Percentiles rank a stretch among this genome's conserved stretches.
Conservation (phyloP, 495 filamentous ascomycete genomes). For the Extremus antarcticus region DNA sequence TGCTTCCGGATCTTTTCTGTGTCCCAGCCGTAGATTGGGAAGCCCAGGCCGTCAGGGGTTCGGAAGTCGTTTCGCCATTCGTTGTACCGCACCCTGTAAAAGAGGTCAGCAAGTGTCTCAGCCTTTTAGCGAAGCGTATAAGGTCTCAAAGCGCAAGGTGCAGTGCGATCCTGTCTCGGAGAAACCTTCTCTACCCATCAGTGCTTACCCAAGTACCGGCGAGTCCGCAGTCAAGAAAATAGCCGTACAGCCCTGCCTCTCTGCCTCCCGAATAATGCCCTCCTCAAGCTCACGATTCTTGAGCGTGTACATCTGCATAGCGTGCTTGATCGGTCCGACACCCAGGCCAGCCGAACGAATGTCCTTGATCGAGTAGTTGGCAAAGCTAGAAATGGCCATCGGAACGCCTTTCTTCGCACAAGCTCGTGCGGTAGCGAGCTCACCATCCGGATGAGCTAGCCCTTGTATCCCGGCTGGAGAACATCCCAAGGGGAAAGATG, state of each 20-base stretch:
- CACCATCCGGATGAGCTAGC: constrained; percentile 40
- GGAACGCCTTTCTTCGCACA: constrained; percentile 33
- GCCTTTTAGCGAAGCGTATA: too few species aligned
- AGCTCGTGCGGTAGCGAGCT: constrained; percentile 38
- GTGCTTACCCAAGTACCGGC: constrained; percentile 26
- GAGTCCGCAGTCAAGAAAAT: constrained; percentile 25
- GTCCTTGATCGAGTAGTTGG: constrained; percentile 42
- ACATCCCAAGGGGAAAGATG: constrained; percentile 32
- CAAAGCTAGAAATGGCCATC: constrained; percentile 47
- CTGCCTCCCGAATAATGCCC: constrained; percentile 30
- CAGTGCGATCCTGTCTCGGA: too few species aligned
- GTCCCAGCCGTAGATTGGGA: constrained; percentile 19
- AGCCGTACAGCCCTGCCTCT: constrained; percentile 22
- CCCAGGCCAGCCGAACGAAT: constrained; percentile 31
- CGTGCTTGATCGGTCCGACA: constrained; percentile 35
- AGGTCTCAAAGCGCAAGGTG: too few species aligned
- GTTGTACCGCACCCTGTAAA: constrained; percentile 19
- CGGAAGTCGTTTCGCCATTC: constrained; percentile 25
- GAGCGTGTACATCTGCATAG: constrained; percentile 37
- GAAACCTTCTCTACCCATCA: too few species aligned
- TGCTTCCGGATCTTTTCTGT: constrained; percentile 14
- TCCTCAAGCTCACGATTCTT: constrained; percentile 30
- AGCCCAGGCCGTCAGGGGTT: constrained; percentile 18
- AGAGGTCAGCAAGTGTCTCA: too few species aligned
- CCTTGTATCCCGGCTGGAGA: constrained; percentile 38